Base-by-base conservation (phyloP, 2,329 filamentous ascomycete species). In the Paraconiothyrium brasiliense region DNA sequence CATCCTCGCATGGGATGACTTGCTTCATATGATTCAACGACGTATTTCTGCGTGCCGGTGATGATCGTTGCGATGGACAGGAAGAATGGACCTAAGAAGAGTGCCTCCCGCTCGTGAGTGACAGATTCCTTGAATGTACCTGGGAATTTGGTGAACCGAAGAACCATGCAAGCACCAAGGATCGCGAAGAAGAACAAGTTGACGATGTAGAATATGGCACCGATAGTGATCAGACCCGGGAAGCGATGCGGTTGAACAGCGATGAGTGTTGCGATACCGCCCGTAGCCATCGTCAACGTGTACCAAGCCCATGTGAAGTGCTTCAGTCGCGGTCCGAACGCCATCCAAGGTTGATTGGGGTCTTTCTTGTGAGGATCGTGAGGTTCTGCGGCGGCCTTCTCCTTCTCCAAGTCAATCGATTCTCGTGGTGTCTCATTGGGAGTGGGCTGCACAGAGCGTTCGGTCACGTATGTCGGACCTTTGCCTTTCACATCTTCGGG, bases 301-400 rank as follows among this genome's bases (percentile, higher is more conserved):
- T 81, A 83, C 71, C 81, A 81, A 9, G 81, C 81, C 80, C 81
- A 83, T 8, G 82, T 84, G 66, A 83, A 83, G 65, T 82, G 76
- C 22, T 66, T 67, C 32, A 78, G 61, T 3, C 76, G 67, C 51
- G 72, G 62, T 11, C 69, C 62, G 10, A 69, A 71, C 1, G 75
- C 57, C 24, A 77, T 64, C 39, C 71, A 70, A 7, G 74, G 73
- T 60, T 77, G 74, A 27, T 75, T 74, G 0, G 74, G 72, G 35
- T 77, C 74, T 56, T 72, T 76, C 60, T 63, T 68, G 59, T 75
- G 73, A 1, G 73, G 71, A 47, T 69, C 67, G 48, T 67, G 67
- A 14, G 62, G 59, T 22, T 46, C 55, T 7, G 64, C 64, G 32
- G 70, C 66, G 30, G 68, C 62, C 52, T 71, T 69, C 32, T 74